Base-by-base conservation (phyloP, 2,329 filamentous ascomycete species). In the Calonectria hongkongensis region DNA sequence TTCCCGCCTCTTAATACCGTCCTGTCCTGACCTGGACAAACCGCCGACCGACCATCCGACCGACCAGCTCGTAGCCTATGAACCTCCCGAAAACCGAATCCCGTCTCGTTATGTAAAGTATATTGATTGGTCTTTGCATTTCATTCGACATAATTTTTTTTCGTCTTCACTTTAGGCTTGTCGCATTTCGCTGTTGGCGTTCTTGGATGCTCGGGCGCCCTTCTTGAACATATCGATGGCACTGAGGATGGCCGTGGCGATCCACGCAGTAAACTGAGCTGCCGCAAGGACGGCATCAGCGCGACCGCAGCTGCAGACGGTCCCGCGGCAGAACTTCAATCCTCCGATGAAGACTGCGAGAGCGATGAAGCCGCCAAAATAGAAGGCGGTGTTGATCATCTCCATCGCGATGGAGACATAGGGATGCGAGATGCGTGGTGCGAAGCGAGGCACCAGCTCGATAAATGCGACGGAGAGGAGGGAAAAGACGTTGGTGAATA, bases 331-430 rank as follows among this genome's bases (percentile, higher is more conserved):
- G 83, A 90, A 90, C 68, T 88, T 82, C 63, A 92, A 84, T 66
- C 84, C 84, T 79, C 86, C 84, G 75, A 92, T 87, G 83, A 91
- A 92, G 74, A 89, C 86, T 51, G 89, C 85, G 25, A 92, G 86
- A 12, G 89, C 89, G 76, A 91, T 86, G 83, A 92, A 92, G 69
- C 90, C 90, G 25, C 86, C 84, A 80, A 92, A 89, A 83, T 90
- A 91, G 79, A 92, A 88, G 69, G 91, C 74, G 5, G 86, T 83
- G 80, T 91, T 92, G 76, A 85, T 68, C 41, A 84, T 78, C 76
- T 92, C 90, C 72, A 91, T 74, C 30, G 82, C 84, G 41, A 92
- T 79, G 50, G 86, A 84, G 13, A 83, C 85, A 74, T 87, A 88
- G 36, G 89, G 87, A 79, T 90, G 86, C 41, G 87, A 86, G 47